Conservation (phyloP, 78 protist genomes). For the Isochrysis galbana region DNA sequence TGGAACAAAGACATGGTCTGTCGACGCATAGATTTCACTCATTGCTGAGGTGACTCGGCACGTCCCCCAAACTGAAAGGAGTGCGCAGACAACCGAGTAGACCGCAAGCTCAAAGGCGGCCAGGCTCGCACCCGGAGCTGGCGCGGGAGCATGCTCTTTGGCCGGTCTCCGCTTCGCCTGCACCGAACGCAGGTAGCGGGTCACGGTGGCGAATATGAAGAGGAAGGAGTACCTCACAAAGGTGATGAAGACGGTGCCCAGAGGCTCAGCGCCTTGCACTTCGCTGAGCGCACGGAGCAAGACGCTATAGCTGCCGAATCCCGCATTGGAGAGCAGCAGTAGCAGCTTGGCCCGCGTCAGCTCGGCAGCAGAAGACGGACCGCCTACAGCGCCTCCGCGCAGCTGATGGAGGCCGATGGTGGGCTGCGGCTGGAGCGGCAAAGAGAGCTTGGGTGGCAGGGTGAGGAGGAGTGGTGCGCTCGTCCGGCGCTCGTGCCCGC, state of each 20-base stretch:
- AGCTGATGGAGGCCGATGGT: too few species aligned
- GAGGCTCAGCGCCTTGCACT: neutral
- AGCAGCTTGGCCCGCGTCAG: neutral
- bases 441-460: too few species aligned
- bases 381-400: neutral
- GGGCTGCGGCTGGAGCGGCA: too few species aligned
- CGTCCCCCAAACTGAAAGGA: neutral
- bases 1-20: neutral
- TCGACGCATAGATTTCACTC: neutral
- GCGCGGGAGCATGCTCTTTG: neutral
- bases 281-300: neutral
- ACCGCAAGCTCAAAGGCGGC: neutral
- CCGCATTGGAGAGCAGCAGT: neutral
- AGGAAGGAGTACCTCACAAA: neutral
- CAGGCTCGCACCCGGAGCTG: neutral
- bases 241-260: neutral
- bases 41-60: neutral
- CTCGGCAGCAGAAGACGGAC: neutral
- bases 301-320: neutral
- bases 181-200: neutral
- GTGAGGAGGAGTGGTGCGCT: too few species aligned
- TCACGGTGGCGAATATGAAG: neutral
- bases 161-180: neutral
- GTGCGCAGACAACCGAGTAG: neutral
- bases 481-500: too few species aligned